Conservation (phyloP, 2,329 filamentous ascomycete genomes). For the Fusarium bactridioides region DNA sequence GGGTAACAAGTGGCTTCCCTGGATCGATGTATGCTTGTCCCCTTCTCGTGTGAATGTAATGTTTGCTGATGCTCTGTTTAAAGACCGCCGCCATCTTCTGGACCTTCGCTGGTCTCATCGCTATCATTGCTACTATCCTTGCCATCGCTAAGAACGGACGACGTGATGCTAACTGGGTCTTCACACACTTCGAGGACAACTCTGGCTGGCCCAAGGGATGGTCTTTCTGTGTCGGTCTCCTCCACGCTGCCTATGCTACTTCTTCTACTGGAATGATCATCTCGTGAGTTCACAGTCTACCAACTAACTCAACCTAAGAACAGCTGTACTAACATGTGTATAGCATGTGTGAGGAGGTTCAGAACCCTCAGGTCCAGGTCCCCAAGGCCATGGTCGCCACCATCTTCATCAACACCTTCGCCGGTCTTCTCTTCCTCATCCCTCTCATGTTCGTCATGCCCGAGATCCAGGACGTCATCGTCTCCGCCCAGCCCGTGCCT, state of each 20-base stretch:
- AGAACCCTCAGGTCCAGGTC: conserved; percentile 70
- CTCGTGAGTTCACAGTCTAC: conserved; percentile 59
- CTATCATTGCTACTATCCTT: conserved; percentile 68
- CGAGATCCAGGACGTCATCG: conserved; percentile 63
- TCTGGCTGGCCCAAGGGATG: conserved; percentile 76
- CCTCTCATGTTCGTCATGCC: conserved; percentile 75
- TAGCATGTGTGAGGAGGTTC: conserved; percentile 79
- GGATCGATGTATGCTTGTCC: conserved; percentile 52
- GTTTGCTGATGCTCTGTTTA: background rate
- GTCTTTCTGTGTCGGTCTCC: conserved; percentile 76
- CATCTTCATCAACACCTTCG: conserved; percentile 70
- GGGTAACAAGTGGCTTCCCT: conserved; percentile 71
- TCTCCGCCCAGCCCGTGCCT: conserved; percentile 68
- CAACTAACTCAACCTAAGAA: background rate
- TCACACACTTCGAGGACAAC: conserved; percentile 70
- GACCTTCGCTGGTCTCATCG: conserved; percentile 75
- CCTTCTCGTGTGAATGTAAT: background rate
- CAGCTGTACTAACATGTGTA: background rate
- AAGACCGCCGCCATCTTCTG: conserved; percentile 79
- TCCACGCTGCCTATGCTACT: conserved; percentile 77
- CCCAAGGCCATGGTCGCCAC: conserved; percentile 76
- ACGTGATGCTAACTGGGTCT: conserved; percentile 68
- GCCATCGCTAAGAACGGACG: conserved; percentile 74
- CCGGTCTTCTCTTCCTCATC: conserved; percentile 72
- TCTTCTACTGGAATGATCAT: conserved; percentile 83